Evolutionary conservation across 2,329 filamentous ascomycete genomes (phyloP), one percentile per base, ranked within the genome.

Genomic region (Botrytis sinoallii): DNA sequence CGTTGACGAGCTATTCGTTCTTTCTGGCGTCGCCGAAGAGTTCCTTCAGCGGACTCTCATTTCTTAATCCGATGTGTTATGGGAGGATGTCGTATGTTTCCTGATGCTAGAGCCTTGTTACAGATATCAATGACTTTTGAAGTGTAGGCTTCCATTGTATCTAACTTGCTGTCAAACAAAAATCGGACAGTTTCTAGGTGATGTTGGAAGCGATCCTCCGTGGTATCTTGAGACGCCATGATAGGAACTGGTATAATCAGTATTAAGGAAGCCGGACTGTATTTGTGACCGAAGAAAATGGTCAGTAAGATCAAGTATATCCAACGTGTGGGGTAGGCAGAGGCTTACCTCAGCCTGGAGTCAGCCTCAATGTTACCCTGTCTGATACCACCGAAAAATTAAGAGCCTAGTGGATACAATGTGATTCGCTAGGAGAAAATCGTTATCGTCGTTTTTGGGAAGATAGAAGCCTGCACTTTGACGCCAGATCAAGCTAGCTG

Each of bases 211-310:
- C 10, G 18, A 22, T 60, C 20, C 20, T 60, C 29, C 1, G 4
- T 25, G 1, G 22, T 14, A 60, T 35, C 20, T 32, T 60, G 52
- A 29, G 52, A 57, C 14, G 14, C 7, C 7, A 57, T 57, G n/a
- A 18, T 1, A 57, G 52, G 14, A 29, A 0, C 3, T 57, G 52
- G n/a, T 57, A n/a, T 32, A 29, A 18, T 18, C 48, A 18, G 1
- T 18, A 18, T 0, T 8, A 55, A 9, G 48, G 48, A 16, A n/a
- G 0, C 48, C 48, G 3, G 48, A n/a, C 5, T n/a, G 5, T n/a
- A 55, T n/a, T n/a, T n/a, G 5, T 0, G 25, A 55, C 48, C 3
- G 25, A n/a, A 16, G 48, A 55, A 18, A 29, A 29, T 9, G 3
- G 12, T 57, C 16, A 57, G n/a, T 0, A 57, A 57, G 52, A 29